Percentiles rank a stretch among this genome's conserved stretches.
These are phyloP conservation scores for Piper betle DNA, from an alignment of 164 flowering plant species.

Conservation along the genomic window DNA sequence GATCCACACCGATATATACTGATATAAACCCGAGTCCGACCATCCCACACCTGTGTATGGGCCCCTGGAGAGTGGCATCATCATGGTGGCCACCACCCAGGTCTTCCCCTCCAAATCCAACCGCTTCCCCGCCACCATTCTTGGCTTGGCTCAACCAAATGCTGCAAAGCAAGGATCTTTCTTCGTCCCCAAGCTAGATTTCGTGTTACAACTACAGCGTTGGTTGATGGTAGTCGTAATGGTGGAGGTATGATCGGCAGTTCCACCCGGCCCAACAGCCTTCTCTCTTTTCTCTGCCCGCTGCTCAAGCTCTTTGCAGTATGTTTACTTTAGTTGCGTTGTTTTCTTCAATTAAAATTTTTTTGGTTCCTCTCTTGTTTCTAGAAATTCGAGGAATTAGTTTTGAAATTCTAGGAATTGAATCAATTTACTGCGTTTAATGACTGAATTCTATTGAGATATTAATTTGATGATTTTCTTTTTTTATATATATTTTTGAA, in stretches of 20 bases:
- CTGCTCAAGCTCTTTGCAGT: constrained; percentile 40
- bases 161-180: constrained; percentile 8
- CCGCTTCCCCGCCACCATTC: neutral
- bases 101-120: neutral
- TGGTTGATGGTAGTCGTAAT: constrained; percentile 11
- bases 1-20: too few relatives aligned
- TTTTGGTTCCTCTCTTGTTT: neutral
- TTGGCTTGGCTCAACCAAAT: constrained; percentile 7
- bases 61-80: too few relatives aligned
- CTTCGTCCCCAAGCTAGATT: constrained; percentile 10
- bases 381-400: neutral
- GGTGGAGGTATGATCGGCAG: constrained; percentile 6
- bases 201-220: constrained; percentile 14
- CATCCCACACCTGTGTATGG: too few relatives aligned
- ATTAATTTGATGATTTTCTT: neutral
- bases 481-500: neutral
- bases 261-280: constrained; percentile 22
- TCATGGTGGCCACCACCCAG: too few relatives aligned
- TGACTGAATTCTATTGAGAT: neutral
- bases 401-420: too few relatives aligned
- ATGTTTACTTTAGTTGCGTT: neutral
- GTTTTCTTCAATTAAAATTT: neutral
- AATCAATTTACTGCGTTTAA: neutral
- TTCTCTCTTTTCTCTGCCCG: constrained; percentile 50
- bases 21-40: too few relatives aligned